Base-by-base conservation (phyloP, 768 basidiomycete genomes). In the Collybia sordida region DNA sequence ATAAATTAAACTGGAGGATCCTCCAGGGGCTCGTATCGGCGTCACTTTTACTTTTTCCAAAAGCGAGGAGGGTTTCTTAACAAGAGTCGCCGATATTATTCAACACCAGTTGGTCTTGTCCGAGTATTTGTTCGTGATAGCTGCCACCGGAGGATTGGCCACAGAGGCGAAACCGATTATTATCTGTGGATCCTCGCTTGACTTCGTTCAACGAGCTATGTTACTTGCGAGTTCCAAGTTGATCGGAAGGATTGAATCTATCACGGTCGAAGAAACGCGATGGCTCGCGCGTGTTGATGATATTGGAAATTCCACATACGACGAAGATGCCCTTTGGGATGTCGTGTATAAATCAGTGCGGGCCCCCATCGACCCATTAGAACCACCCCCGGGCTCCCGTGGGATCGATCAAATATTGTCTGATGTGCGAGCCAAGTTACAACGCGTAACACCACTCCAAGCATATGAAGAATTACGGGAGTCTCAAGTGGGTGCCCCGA, bases 211-310 rank as follows among this genome's bases (percentile, higher is more conserved):
- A 45, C 81, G 86, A 18, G 86, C 87, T 0, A 74, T 81, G 21
- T 74, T 88, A 6, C 79, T 90, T 45, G 74, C 78, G 12, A 73
- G 72, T 45, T 77, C 86, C 28, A 90, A 90, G 62, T 86, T 91
- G 60, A 69, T 86, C n/a, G 83, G 82, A 3, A 76, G 86, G 11
- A 66, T 88, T 23, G 61, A 69, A 27, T 57, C 69, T 24, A 68
- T 73, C 12, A 59, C 59, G 4, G 71, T 67, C 25, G 68, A 69
- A 27, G 69, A 54, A 31, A 36, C 41, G 4, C 41, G 57, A 47
- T 75, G 74, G 72, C 58, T 79, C 4, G 82, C 78, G 5, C 63
- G 71, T 28, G 74, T 86, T n/a, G 70, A 75, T 6, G 79, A 81
- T 52, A 65, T 88, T 36, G 79, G 79, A 15, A 68, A 65, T 5